Evolutionary conservation across 768 basidiomycete genomes (phyloP), one percentile per base, ranked within the genome.

Genomic region (Kwoniella pini): DNA sequence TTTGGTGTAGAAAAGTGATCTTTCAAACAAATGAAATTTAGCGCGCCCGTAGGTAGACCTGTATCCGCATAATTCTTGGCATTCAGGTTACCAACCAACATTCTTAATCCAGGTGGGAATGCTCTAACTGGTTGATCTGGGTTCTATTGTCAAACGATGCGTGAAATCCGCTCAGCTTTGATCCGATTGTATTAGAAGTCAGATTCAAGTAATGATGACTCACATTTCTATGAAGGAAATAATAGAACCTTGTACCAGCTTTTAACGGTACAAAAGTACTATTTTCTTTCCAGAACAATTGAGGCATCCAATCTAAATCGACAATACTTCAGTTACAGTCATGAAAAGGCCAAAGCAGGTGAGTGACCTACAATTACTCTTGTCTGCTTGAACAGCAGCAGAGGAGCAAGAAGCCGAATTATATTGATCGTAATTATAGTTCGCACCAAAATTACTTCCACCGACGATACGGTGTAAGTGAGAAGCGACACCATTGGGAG

Each of bases 211-310:
- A 17, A 17, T 2, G 9, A 6, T 21, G 9, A 54, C 59, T 61
- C 26, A 61, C 59, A 45, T 63, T 73, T 38, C 70, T 38, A 15
- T 53, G 62, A 6, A 71, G 54, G 60, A 74, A 74, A 62, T 77
- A 77, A 63, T 77, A 77, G 54, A 74, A 74, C 17, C 63, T 42
- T 19, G 57, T 43, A 22, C 51, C 51, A 7, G 57, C 66, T 30
- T 46, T 53, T n/a, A 60, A 43, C 2, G 66, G 58, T 13, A 63
- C 52, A 40, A 40, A 62, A 22, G 58, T 60, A 17, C 43, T 33
- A 28, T 64, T 56, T 13, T 67, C 62, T 42, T 42, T 55, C 66
- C 66, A 67, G 45, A 60, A 67, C 2, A 67, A 42, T 39, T 62
- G 61, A 40, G 62, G 56, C 57, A 53, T 54, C 65, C 63, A 64